Percentiles rank a stretch among this genome's conserved stretches.
phyloP scores from a whole-genome alignment of 2,329 filamentous ascomycete species.

The Alternaria ventricosa region DNA sequence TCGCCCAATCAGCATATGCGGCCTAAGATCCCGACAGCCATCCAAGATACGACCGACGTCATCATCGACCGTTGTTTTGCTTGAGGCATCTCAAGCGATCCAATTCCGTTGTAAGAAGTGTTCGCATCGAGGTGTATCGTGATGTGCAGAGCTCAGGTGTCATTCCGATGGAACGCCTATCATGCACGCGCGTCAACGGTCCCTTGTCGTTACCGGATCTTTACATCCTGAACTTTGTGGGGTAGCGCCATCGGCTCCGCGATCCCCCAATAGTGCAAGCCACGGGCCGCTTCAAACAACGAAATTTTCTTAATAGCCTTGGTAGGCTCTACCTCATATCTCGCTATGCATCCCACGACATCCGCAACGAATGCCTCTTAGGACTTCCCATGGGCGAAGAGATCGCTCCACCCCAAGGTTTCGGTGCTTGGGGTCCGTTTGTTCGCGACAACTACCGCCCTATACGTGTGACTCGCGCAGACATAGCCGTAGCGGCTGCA shows the following conservation, averaged over 20 bases:
- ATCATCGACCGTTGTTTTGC: not conserved
- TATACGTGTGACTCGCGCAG: slow-evolving; percentile 23
- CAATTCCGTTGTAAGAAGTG: not conserved
- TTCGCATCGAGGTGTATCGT: not conserved
- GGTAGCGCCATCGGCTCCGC: slow-evolving; percentile 8
- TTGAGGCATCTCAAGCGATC: not conserved
- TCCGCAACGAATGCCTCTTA: not conserved
- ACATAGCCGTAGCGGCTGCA: slow-evolving; percentile 25
- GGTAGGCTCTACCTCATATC: not conserved
- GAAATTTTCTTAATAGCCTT: not conserved
- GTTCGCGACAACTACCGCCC: slow-evolving; percentile 27
- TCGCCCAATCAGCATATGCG: not conserved
- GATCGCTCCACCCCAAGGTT: slow-evolving; percentile 22
- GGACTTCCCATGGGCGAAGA: slow-evolving; percentile 15
- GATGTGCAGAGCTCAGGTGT: not conserved
- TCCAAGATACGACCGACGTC: not conserved
- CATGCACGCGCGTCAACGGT: not conserved
- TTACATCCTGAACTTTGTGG: not conserved
- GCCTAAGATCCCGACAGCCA: not conserved
- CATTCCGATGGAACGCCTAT: not conserved
- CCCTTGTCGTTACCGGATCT: not conserved
- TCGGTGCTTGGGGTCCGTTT: slow-evolving; percentile 34
- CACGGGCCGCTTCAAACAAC: not conserved
- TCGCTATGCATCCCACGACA: not conserved
- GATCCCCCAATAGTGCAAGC: not conserved